Evolutionary conservation across 1,139 yeast species (phyloP).

Genomic region (Kodamaea anthophila): DNA sequence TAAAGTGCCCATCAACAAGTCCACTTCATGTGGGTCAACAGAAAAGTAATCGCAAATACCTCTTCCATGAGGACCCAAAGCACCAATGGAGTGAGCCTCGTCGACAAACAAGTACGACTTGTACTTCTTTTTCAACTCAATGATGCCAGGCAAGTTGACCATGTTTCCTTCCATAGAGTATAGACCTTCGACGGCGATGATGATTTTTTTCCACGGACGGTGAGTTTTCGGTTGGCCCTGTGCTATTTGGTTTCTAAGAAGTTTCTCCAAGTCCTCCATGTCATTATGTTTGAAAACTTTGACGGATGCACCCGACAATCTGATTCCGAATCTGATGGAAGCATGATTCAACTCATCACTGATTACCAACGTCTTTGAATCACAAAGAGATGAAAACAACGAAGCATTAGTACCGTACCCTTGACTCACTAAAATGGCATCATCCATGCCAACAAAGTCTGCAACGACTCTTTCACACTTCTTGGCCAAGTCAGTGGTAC

Average conservation of each 20-base stretch:
- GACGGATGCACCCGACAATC: slow-evolving; percentile 89
- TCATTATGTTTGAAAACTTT: slow-evolving; percentile 91
- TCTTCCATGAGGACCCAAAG: slow-evolving; percentile 87
- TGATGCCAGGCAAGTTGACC: slow-evolving; percentile 74
- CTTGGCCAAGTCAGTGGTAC: slow-evolving; percentile 70
- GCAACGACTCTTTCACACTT: slow-evolving; percentile 78
- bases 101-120: slow-evolving; percentile 88
- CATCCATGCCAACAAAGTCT: slow-evolving; percentile 85
- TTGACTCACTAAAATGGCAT: slow-evolving; percentile 79
- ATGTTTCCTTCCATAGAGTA: slow-evolving; percentile 98
- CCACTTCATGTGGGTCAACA: slow-evolving; percentile 68
- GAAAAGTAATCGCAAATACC: slow-evolving; percentile 94
- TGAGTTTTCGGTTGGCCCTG: slow-evolving; percentile 97
- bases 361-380: slow-evolving; percentile 81
- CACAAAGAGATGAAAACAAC: slow-evolving; percentile 76
- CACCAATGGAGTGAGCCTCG: slow-evolving; percentile 98
- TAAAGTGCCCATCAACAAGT: slow-evolving; percentile 92
- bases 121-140: slow-evolving; percentile 75
- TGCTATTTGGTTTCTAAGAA: slow-evolving; percentile 81
- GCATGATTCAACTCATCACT: slow-evolving; percentile 95
- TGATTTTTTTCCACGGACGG: slow-evolving; percentile 94
- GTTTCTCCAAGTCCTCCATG: slow-evolving; percentile 71
- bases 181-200: slow-evolving; percentile 91
- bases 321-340: slow-evolving; percentile 89
- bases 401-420: slow-evolving; percentile 98